A percentile compares a stretch with the other conserved stretches of the same genome.
These are phyloP conservation scores for Apiospora sp. DNA, from an alignment of 2,329 filamentous ascomycete species.

Conservation along the genomic window DNA sequence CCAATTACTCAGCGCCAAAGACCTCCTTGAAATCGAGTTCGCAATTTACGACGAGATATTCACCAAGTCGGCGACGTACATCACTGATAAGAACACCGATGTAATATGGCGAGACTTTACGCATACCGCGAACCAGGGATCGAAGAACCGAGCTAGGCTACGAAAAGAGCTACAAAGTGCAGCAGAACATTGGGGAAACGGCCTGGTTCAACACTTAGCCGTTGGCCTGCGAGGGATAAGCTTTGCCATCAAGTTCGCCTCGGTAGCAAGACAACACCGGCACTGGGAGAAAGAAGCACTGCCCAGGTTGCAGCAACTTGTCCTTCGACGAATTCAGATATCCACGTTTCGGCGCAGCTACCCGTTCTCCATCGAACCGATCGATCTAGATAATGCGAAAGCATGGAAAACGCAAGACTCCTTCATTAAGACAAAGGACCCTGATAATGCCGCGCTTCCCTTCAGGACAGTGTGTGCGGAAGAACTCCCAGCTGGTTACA, in stretches of 20 bases:
- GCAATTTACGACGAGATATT: conserved; percentile 19
- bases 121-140: conserved; percentile 18
- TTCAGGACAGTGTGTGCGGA: neutral
- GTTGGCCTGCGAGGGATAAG: conserved; percentile 2
- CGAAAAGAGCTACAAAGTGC: conserved; percentile 9
- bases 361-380: conserved; percentile 22
- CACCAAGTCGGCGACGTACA: conserved; percentile 15
- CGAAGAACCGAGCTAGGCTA: conserved; percentile 16
- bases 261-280: conserved; percentile 15
- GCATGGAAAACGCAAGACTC: conserved; percentile 8
- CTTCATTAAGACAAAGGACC: conserved; percentile 19
- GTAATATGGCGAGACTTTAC: conserved; percentile 21
- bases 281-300: conserved; percentile 21
- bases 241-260: conserved; percentile 22
- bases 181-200: conserved; percentile 19
- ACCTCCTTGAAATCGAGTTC: conserved; percentile 20
- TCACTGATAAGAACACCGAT: conserved; percentile 7
- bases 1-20: conserved; percentile 14
- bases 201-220: conserved; percentile 10
- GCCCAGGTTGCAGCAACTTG: conserved; percentile 22
- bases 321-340: conserved; percentile 17
- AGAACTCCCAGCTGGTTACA: conserved; percentile 21
- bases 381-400: conserved; percentile 22
- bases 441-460: conserved; percentile 6
- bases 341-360: neutral